Percentiles rank a stretch among this genome's conserved stretches.
These are phyloP conservation scores for Omphalotus olearius DNA, from an alignment of 1,284 basidiomycete species.

Conservation along the genomic window DNA sequence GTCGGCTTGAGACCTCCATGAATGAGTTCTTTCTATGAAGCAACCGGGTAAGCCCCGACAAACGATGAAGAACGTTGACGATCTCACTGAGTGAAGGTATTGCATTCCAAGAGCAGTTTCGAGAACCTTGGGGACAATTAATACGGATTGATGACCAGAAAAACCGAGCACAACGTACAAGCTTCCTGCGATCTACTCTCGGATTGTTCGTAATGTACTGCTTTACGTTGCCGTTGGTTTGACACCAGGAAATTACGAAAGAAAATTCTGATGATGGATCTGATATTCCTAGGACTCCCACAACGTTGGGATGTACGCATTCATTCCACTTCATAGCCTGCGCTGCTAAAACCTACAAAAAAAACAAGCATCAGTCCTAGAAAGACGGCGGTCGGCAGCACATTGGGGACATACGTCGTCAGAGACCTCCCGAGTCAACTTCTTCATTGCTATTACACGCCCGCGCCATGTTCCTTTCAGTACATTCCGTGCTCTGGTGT, in stretches of 20 bases:
- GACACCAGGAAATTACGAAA: slow-evolving; percentile 19
- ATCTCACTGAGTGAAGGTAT: too few species aligned
- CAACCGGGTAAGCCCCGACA: too few species aligned
- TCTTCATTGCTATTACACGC: slow-evolving; percentile 20
- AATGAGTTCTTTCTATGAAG: too few species aligned
- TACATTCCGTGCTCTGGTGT: not conserved
- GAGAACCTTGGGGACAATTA: not conserved
- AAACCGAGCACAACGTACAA: slow-evolving; percentile 13
- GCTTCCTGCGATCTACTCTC: slow-evolving; percentile 15
- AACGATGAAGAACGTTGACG: too few species aligned
- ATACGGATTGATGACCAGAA: not conserved
- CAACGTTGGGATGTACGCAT: slow-evolving; percentile 19
- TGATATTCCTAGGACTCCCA: slow-evolving; percentile 21
- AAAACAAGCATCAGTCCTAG: not conserved
- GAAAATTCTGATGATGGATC: slow-evolving; percentile 19
- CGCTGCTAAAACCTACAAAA: slow-evolving; percentile 15
- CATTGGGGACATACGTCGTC: slow-evolving; percentile 12
- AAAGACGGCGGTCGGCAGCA: slow-evolving; percentile 5
- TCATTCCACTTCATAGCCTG: slow-evolving; percentile 19
- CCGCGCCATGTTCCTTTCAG: slow-evolving; percentile 18
- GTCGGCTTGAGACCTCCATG: slow-evolving; percentile 22
- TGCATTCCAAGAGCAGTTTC: too few species aligned
- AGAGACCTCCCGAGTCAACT: slow-evolving; percentile 16
- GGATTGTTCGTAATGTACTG: slow-evolving; percentile 17
- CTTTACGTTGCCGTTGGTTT: slow-evolving; percentile 19